phyloP scores from a whole-genome alignment of 805 yeast species.

The Scheffersomyces lignosus region DNA sequence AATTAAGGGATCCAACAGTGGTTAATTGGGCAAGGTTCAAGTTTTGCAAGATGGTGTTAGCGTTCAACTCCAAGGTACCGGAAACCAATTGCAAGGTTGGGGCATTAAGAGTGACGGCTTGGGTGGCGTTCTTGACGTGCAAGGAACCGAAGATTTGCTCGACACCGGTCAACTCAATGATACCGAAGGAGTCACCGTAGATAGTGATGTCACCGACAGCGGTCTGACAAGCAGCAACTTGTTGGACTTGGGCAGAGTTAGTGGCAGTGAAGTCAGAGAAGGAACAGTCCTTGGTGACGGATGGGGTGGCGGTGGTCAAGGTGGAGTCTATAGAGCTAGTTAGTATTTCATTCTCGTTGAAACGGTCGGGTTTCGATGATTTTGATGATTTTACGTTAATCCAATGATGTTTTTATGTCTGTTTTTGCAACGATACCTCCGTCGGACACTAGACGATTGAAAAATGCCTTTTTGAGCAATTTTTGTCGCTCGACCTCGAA shows the following conservation, averaged over 20 bases:
- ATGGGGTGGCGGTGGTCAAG: conserved; percentile 53
- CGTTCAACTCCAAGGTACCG: conserved; percentile 62
- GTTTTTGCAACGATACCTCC: no score
- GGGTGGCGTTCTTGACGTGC: conserved; percentile 61
- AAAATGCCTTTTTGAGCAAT: no score
- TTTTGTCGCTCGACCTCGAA: no score
- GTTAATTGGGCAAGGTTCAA: conserved; percentile 76
- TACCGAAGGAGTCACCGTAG: conserved; percentile 56
- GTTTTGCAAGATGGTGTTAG: conserved; percentile 64
- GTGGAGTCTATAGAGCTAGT: conserved; percentile 38
- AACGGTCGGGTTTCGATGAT: neutral
- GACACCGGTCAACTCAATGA: conserved; percentile 72
- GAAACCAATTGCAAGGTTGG: conserved; percentile 74
- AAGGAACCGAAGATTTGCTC: conserved; percentile 77
- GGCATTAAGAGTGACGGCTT: conserved; percentile 67
- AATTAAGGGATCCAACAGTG: conserved; percentile 77
- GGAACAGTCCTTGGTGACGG: conserved; percentile 65
- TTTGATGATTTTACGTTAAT: no score
- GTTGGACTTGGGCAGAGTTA: conserved; percentile 75
- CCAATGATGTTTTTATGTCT: no score
- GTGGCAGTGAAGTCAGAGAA: conserved; percentile 70
- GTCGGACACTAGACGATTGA: no score
- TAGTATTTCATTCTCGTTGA: conserved; percentile 3
- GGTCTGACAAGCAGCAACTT: conserved; percentile 70
- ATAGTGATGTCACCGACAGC: conserved; percentile 78